Evolutionary conservation across 2,329 filamentous ascomycete species (phyloP), one percentile per base, ranked within the genome.

Genomic region (Trichophyton mentagrophytes): DNA sequence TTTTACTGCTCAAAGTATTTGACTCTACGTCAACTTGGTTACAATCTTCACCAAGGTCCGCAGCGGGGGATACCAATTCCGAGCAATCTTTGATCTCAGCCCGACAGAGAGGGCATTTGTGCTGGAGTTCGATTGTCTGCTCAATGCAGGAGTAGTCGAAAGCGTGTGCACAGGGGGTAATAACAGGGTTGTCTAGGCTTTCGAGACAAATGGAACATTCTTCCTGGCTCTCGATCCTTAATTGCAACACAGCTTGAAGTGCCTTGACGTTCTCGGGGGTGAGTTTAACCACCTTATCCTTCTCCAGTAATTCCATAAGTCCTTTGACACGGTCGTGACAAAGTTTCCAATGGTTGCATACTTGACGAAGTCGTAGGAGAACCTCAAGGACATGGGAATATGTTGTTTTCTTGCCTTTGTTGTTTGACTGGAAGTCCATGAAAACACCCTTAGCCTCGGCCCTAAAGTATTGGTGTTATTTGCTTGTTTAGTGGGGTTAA

Each of bases 291-390:
- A 86, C 78, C 56, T 84, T 82, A 65, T 87, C 78, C 15, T 82
- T 79, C 49, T 89, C 86, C 1, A 95, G 78, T 1, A 88, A 77
- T 20, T 81, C 77, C 69, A 92, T 78, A 22, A 95, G 79, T n/a
- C 85, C 82, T 8, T 82, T 80, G n/a, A 95, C 80, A 11, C 88
- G 85, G 36, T 87, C 80, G 57, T 85, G 86, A 68, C 88, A 89
- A 9, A 96, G 80, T 7, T 86, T 85, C 89, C 89, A 95, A 70
- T 95, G 90, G 65, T 92, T 90, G 73, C 90, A 96, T 70, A 88
- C 82, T 74, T 96, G 90, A 17, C 91, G 83, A 65, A 95, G 82
- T 11, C 91, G 85, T 4, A 96, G 81, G 3, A 96, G 79, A 15
- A 90, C 82, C 72, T 95, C 90, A 9, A 96, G 80, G 0, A 96